phyloP scores from a whole-genome alignment of 1,284 basidiomycete species.

The Heliocybe sulcata region DNA sequence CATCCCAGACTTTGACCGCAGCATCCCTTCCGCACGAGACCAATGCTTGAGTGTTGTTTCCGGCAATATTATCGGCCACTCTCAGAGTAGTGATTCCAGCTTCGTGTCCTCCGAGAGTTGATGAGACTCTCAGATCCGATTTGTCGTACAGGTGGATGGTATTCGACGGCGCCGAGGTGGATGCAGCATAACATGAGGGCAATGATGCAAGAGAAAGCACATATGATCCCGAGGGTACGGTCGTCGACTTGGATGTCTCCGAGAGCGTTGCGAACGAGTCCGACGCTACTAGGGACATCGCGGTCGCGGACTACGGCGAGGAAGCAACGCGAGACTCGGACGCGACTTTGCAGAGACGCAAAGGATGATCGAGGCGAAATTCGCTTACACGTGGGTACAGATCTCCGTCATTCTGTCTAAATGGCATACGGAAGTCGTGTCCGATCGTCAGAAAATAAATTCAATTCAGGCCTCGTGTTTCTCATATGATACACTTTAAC shows the following conservation, averaged over 20 bases:
- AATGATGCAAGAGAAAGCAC: slow-evolving; percentile 46
- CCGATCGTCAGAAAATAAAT: too few species aligned
- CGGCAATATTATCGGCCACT: slow-evolving; percentile 26
- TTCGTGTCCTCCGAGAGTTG: slow-evolving; percentile 46
- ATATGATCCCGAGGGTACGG: slow-evolving; percentile 40
- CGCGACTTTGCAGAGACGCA: too few species aligned
- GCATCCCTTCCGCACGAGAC: slow-evolving; percentile 62
- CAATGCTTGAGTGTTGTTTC: slow-evolving; percentile 27
- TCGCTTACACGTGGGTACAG: too few species aligned
- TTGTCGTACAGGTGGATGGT: slow-evolving; percentile 60
- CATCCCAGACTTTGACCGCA: slow-evolving; percentile 63
- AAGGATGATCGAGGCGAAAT: too few species aligned
- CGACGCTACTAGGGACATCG: neutral
- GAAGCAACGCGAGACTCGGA: too few species aligned
- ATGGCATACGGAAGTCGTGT: too few species aligned
- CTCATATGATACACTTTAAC: neutral
- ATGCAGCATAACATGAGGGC: slow-evolving; percentile 45
- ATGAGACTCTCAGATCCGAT: slow-evolving; percentile 35
- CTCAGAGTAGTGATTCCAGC: slow-evolving; percentile 43
- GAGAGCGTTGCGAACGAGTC: neutral
- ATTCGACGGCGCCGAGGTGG: slow-evolving; percentile 47
- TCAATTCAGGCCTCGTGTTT: too few species aligned
- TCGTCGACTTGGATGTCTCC: neutral
- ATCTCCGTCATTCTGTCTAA: too few species aligned
- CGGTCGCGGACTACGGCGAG: too few species aligned